Base-by-base conservation (phyloP, 768 basidiomycete genomes). In the Dacryopinax spathularia region DNA sequence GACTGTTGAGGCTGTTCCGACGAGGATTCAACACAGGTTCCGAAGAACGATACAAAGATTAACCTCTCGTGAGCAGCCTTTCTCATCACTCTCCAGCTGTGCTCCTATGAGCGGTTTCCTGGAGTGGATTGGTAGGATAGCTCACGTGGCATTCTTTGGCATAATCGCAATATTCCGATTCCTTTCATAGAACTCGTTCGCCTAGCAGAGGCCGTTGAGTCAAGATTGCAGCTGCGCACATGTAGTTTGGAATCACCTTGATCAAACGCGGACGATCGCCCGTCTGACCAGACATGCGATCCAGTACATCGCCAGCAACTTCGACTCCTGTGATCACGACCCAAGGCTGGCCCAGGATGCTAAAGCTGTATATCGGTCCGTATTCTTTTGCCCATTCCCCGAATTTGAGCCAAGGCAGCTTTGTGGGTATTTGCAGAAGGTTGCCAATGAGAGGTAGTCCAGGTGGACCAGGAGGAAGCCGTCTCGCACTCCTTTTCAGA, bases 361-460 rank as follows among this genome's bases (percentile, higher is more conserved):
- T 56, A 18, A 56, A 27, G 25, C 48, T 56, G 25, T 56, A 56
- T 13, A 29, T 27, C 43, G 18, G n/a, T 60, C 66, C 66, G 33
- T 67, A 67, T 31, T 60, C 13, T 34, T 64, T 34, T 25, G 36
- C 35, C 66, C 66, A 67, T 22, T 66, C 62, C 7, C 36, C 36
- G 34, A 66, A 67, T 7, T 29, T 60, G 18, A 64, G 36, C 65
- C 61, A 65, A 18, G 62, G 29, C 20, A 59, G 44, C 9, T 48
- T 20, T 16, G 34, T 33, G 5, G 48, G 48, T 20, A 67, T 20
- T 33, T 67, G 66, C 22, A 67, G 61, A 13, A 60, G 13, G 43
- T 67, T 67, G 20, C 66, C 66, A 25, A 67, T 33, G 33, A 67
- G 27, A 25, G 66, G 67, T 13, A 66, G 27, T n/a, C 66, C 66